Conservation (phyloP, 306 rosid species). For the Cucurbita maxima region DNA sequence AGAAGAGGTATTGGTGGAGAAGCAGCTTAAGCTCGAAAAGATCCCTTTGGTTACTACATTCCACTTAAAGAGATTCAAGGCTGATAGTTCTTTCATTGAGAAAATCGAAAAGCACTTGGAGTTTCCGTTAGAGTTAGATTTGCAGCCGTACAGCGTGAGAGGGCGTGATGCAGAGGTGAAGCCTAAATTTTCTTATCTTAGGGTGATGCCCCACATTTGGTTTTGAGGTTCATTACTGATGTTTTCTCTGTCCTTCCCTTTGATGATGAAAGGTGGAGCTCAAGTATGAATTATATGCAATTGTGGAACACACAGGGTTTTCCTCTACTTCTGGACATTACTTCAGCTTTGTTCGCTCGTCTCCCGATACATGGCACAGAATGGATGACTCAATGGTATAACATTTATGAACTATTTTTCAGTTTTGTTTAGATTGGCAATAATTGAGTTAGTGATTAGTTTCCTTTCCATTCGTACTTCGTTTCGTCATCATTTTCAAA, state of each 20-base stretch:
- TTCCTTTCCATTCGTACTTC: background rate
- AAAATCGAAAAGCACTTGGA: constrained; percentile 70
- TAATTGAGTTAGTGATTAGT: background rate
- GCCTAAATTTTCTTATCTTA: constrained; percentile 10
- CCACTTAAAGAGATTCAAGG: constrained; percentile 76
- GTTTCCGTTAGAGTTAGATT: constrained; percentile 68
- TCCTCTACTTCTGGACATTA: constrained; percentile 73
- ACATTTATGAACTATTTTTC: background rate
- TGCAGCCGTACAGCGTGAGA: constrained; percentile 41
- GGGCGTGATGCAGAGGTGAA: constrained; percentile 27
- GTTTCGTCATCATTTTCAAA: background rate
- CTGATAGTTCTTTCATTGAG: constrained; percentile 39
- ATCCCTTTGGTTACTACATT: constrained; percentile 63
- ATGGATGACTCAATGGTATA: constrained; percentile 73
- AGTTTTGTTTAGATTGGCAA: background rate
- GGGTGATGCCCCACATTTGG: background rate
- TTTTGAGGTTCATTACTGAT: background rate
- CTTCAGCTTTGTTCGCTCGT: constrained; percentile 62
- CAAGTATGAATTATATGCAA: constrained; percentile 71
- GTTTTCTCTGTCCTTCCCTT: background rate
- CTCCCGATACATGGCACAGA: constrained; percentile 62
- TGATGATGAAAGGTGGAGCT: constrained; percentile 27
- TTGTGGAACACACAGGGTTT: constrained; percentile 61
- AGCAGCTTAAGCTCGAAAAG: constrained; percentile 54
- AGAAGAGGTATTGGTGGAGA: constrained; percentile 56